Evolutionary conservation across 2,329 filamentous ascomycete species (phyloP), one percentile per base, ranked within the genome.

Genomic region (Ceratocystis diversiconidia): DNA sequence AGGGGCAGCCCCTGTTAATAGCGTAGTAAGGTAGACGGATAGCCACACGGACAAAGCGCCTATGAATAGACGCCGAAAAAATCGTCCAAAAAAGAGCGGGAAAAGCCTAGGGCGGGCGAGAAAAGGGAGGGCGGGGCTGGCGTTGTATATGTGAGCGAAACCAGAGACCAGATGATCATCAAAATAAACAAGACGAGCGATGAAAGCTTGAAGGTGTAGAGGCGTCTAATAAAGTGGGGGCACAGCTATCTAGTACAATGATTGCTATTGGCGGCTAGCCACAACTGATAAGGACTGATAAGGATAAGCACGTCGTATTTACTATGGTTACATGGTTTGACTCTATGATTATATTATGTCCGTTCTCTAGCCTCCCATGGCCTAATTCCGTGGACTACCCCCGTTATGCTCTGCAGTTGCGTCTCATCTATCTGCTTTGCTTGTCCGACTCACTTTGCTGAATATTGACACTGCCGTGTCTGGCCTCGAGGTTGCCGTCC

Each of bases 401-500:
- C 55, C 28, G 4, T 15, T 32, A 6, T 2, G 15, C 28, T 7
- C 5, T 15, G 15, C 25, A 4, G 8, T 5, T 7, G 30, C 30
- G 19, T 30, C 36, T 36, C 30, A 59, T 8, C 17, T 22, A 6
- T 59, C 55, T 3, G 55, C 55, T 30, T 59, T 59, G 55, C 55
- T 59, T 5, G 55, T n/a, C 22, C 55, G 55, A 36, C 55, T 59
- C 28, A n/a, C 55, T 12, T 59, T 59, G 55, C 55, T 59, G 55
- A 59, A 59, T 59, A 64, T 63, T 4, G 66, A 62, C 6, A 59
- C 36, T 3, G 63, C 22, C 15, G 63, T 59, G 36, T 60, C 52
- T n/a, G 52, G 52, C 61, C 48, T 36, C 7, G 63, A 64, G 5
- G 22, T 66, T 64, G 68, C 72, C 7, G 76, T 79, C 3, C 75